These are phyloP conservation scores for Bocquillonia castaneifolia DNA, from an alignment of 441 rosid genomes.

Conservation along the genomic window DNA sequence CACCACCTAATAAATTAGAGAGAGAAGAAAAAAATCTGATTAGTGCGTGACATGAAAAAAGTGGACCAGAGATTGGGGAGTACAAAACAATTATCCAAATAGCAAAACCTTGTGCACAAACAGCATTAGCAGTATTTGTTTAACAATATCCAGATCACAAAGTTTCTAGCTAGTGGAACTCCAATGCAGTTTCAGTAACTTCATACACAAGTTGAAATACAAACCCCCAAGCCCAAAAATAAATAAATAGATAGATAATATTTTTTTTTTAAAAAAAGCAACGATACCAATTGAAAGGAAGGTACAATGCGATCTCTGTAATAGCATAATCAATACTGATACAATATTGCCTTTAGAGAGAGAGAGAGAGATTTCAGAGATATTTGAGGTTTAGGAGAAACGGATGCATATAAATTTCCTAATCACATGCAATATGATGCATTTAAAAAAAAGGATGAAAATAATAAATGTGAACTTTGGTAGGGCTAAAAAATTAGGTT, in stretches of 20 bases:
- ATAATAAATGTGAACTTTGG: neutral
- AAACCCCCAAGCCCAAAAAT: neutral
- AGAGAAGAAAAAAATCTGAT: neutral
- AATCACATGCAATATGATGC: neutral
- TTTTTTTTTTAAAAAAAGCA: neutral
- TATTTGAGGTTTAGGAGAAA: constrained; percentile 4
- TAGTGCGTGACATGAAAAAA: neutral
- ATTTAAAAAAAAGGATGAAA: neutral
- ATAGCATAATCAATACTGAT: neutral
- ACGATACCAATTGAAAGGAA: neutral
- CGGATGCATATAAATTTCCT: neutral
- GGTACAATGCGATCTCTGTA: neutral
- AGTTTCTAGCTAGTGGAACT: neutral
- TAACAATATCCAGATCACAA: neutral
- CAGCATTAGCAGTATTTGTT: neutral
- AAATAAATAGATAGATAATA: neutral
- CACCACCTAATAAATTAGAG: constrained; percentile 43
- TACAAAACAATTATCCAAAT: neutral
- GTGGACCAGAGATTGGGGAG: neutral
- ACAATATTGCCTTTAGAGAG: neutral
- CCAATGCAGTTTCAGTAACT: neutral
- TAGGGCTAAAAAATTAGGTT: too few species aligned
- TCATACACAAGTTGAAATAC: constrained; percentile 6
- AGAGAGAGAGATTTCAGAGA: neutral
- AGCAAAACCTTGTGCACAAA: constrained; percentile 4